Evolutionary conservation across 345 rosid genomes (phyloP).

Genomic region (Citrus mangshanensis): DNA sequence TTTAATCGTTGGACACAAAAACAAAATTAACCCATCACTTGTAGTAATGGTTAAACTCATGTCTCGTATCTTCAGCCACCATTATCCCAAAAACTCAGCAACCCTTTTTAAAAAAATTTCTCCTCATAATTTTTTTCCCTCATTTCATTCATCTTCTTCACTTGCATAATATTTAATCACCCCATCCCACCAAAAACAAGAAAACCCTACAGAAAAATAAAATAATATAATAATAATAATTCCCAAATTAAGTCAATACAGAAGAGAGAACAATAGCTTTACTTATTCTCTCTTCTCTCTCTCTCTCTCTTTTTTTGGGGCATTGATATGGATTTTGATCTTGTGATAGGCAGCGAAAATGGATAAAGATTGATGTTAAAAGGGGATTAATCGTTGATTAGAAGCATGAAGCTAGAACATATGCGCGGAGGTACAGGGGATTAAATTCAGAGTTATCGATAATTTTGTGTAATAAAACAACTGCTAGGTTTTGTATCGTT

Average conservation of each 20-base stretch:
- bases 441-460: slow-evolving; percentile 1
- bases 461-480: slow-evolving; percentile 13
- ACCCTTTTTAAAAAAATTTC: not conserved
- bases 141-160: slow-evolving; percentile 1
- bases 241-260: too few relatives aligned
- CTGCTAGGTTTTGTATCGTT: slow-evolving; percentile 84
- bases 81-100: not conserved
- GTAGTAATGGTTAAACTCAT: slow-evolving; percentile 22
- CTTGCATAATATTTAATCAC: not conserved
- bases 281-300: not conserved
- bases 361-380: too few relatives aligned
- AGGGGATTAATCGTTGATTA: not conserved
- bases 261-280: not conserved
- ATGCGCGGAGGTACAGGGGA: slow-evolving; percentile 50
- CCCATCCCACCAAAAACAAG: not conserved
- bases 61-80: slow-evolving; percentile 20
- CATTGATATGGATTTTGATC: not conserved
- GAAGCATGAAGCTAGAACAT: slow-evolving; percentile 18
- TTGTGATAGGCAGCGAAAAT: slow-evolving; percentile 7
- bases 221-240: too few relatives aligned
- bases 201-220: not conserved
- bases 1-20: not conserved
- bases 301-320: not conserved
- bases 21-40: not conserved
- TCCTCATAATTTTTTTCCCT: not conserved